Percentiles rank a stretch among this genome's conserved stretches.
Conservation (phyloP, 768 basidiomycete genomes). For the Termitomyces sp. region DNA sequence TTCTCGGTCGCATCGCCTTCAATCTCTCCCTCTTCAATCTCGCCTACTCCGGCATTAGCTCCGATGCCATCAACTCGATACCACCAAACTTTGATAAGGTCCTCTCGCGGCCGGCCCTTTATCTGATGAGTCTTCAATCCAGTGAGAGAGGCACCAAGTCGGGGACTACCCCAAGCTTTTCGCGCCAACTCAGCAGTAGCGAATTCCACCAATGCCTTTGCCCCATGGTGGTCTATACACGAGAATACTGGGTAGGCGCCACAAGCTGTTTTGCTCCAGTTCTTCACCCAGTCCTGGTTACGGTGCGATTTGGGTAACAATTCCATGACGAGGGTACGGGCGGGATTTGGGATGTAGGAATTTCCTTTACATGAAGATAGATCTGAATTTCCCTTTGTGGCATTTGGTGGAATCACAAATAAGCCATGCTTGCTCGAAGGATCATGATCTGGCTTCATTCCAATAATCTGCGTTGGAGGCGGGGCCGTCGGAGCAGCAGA, state of each 20-base stretch:
- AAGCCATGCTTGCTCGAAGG: slow-evolving; percentile 41
- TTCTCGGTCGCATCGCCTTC: slow-evolving; percentile 30
- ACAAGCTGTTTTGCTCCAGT: slow-evolving; percentile 37
- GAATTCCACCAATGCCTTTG: slow-evolving; percentile 51
- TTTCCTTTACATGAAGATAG: slow-evolving; percentile 11
- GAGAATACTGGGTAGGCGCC: slow-evolving; percentile 31
- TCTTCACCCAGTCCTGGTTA: slow-evolving; percentile 31
- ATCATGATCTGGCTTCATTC: slow-evolving; percentile 41
- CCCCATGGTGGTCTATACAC: slow-evolving; percentile 33
- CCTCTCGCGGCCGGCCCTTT: slow-evolving; percentile 38
- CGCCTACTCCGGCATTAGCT: slow-evolving; percentile 34
- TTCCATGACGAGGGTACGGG: slow-evolving; percentile 52
- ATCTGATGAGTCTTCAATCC: slow-evolving; percentile 29
- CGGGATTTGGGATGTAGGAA: slow-evolving; percentile 38
- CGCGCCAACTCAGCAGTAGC: slow-evolving; percentile 35
- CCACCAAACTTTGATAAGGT: slow-evolving; percentile 45
- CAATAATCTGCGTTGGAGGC: slow-evolving; percentile 25
- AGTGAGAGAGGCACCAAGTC: slow-evolving; percentile 26
- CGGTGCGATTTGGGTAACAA: slow-evolving; percentile 47
- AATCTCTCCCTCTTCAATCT: slow-evolving; percentile 48
- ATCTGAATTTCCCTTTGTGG: background rate
- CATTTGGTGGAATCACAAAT: slow-evolving; percentile 25
- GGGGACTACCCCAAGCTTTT: slow-evolving; percentile 45
- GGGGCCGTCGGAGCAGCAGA: slow-evolving; percentile 11
- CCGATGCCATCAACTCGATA: slow-evolving; percentile 37